Evolutionary conservation across 441 rosid species (phyloP).

Genomic region (Mallotus repandus): DNA sequence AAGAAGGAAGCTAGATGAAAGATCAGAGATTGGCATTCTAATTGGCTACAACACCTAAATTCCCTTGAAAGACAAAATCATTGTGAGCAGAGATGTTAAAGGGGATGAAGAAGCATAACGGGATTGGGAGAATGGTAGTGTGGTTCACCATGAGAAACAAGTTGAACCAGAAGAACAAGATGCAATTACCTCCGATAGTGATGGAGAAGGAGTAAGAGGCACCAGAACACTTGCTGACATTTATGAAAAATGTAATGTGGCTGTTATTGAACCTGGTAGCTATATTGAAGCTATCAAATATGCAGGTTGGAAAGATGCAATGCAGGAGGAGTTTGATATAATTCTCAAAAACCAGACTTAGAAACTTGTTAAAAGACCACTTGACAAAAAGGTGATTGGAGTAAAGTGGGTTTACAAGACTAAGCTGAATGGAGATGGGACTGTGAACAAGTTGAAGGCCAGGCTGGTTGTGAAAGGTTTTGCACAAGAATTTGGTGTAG

Average conservation of each 20-base stretch:
- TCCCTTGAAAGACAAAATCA: too few relatives aligned
- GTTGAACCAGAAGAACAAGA: not conserved
- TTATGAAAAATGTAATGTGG: not conserved
- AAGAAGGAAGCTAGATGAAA: not conserved
- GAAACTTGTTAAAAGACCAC: not conserved
- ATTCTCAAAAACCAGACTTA: not conserved
- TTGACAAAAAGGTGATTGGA: too few relatives aligned
- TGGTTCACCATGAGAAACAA: not conserved
- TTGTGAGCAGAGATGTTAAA: too few relatives aligned
- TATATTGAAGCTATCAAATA: not conserved
- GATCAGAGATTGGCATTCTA: too few relatives aligned
- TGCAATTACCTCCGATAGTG: not conserved
- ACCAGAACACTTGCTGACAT: not conserved
- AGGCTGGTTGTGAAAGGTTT: not conserved
- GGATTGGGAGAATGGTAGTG: not conserved
- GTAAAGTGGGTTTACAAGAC: too few relatives aligned
- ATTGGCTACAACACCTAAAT: too few relatives aligned
- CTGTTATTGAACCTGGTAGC: too few relatives aligned
- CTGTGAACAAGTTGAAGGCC: not conserved
- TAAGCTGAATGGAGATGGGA: too few relatives aligned
- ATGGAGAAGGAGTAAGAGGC: not conserved
- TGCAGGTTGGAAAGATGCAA: not conserved
- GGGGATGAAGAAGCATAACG: too few relatives aligned
- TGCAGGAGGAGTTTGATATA: constrained; percentile 6
- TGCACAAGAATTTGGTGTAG: not conserved